Percentiles rank a stretch among this genome's conserved stretches.
Evolutionary conservation across 192 early-diverging fungal genomes (phyloP).

Genomic region (Phlyctochytrium planicorne): DNA sequence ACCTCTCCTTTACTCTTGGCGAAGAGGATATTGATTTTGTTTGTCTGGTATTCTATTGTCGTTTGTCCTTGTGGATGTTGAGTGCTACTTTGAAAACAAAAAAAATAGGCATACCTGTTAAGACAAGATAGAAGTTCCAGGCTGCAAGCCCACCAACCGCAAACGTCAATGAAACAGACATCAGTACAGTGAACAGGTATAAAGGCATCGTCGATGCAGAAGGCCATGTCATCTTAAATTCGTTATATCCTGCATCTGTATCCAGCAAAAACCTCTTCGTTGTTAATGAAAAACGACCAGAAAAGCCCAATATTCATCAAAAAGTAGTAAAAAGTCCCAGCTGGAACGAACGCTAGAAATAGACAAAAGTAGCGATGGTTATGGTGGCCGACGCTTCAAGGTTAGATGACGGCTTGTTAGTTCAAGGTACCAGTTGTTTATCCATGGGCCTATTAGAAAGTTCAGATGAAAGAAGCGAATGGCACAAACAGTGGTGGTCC

Average conservation of each 20-base stretch:
- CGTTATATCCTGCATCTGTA: conserved; percentile 4
- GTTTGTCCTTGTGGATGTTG: conserved; percentile 35
- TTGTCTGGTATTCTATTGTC: conserved; percentile 45
- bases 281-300: conserved; percentile 13
- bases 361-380: conserved; percentile 59
- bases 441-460: conserved; percentile 34
- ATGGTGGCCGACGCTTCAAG: conserved; percentile 42
- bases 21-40: conserved; percentile 17
- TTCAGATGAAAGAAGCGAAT: too few relatives aligned
- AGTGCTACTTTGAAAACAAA: not conserved
- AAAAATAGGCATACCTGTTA: conserved; percentile 20
- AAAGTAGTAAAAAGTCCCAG: conserved; percentile 27
- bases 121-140: conserved; percentile 47
- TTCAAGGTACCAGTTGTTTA: conserved; percentile 37
- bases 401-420: not conserved
- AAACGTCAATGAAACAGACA: conserved; percentile 29
- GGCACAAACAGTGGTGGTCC: conserved; percentile 44
- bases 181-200: conserved; percentile 34
- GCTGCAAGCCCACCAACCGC: conserved; percentile 34
- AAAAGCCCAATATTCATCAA: conserved; percentile 15
- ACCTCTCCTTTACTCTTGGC: conserved; percentile 38
- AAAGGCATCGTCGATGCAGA: not conserved
- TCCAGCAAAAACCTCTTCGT: not conserved
- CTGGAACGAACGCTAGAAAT: conserved; percentile 40
- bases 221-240: not conserved